A percentile compares a stretch with the other conserved stretches of the same genome.
Evolutionary conservation across 805 yeast species (phyloP).

Genomic region (Yarrowia porcina): DNA sequence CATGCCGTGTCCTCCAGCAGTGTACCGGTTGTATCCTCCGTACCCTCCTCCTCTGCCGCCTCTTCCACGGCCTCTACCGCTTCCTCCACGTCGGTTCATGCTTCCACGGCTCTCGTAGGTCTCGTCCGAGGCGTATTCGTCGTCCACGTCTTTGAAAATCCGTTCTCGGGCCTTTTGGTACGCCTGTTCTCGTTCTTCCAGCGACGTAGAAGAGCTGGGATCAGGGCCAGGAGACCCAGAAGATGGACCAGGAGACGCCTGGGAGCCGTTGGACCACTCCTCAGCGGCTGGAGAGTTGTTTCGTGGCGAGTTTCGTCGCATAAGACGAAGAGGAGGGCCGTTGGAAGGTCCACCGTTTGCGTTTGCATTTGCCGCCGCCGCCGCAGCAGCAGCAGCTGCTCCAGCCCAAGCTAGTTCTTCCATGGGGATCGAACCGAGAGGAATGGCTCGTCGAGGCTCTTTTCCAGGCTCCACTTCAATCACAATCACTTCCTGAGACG

Average conservation of each 20-base stretch:
- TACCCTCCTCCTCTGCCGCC: conserved; percentile 5
- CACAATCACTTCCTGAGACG: conserved; percentile 47
- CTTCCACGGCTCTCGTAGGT: neutral
- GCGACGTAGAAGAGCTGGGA: conserved; percentile 3
- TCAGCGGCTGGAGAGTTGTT: conserved; percentile 10
- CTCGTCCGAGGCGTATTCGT: conserved; percentile 7
- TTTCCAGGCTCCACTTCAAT: conserved; percentile 29
- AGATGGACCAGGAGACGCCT: neutral
- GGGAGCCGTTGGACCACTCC: neutral
- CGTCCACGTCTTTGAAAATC: conserved; percentile 38
- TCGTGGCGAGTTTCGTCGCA: conserved; percentile 23
- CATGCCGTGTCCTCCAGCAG: neutral
- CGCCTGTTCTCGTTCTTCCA: conserved; percentile 42
- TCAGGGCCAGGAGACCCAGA: neutral
- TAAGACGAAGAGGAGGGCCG: conserved; percentile 7
- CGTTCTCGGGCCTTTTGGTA: conserved; percentile 43
- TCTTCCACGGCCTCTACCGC: neutral
- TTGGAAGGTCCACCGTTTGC: neutral
- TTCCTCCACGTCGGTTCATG: neutral
- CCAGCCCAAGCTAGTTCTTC: conserved; percentile 7
- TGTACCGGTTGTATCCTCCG: conserved; percentile 11
- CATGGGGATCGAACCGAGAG: conserved; percentile 8
- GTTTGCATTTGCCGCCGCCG: neutral
- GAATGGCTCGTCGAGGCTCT: conserved; percentile 13
- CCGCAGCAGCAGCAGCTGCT: conserved; percentile 19